Evolutionary conservation across 495 filamentous ascomycete genomes (phyloP).

Genomic region (Xylaria bambusicola): DNA sequence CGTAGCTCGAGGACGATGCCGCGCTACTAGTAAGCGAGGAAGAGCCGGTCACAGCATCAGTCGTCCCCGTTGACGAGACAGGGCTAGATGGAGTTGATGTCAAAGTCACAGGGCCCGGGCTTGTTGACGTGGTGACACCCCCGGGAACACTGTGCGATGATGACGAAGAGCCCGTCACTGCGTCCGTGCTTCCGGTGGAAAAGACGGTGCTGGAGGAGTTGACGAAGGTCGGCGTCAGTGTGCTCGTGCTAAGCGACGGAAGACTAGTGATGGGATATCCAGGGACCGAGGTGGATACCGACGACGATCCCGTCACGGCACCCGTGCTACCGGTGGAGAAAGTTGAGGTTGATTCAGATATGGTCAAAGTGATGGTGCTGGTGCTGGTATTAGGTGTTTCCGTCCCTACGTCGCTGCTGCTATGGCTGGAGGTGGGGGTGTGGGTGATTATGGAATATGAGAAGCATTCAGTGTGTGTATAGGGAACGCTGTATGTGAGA

Average conservation of each 20-base stretch:
- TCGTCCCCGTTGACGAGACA: conserved; percentile 1
- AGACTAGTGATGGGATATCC: not conserved
- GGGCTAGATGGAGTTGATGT: too few relatives aligned
- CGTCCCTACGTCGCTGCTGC: not conserved
- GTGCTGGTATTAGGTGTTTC: conserved; percentile 7
- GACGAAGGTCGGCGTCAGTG: not conserved
- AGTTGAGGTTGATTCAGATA: conserved; percentile 6
- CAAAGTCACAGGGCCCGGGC: too few relatives aligned
- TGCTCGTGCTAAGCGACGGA: not conserved
- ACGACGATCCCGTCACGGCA: conserved; percentile 20
- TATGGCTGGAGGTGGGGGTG: not conserved
- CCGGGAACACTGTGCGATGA: not conserved
- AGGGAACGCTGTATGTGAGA: conserved; percentile 22
- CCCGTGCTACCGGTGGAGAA: conserved; percentile 22
- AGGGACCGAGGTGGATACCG: not conserved
- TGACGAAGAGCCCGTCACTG: conserved; percentile 6
- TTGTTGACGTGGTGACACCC: too few relatives aligned
- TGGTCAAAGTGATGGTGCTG: conserved; percentile 14
- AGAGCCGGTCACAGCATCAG: conserved; percentile 11
- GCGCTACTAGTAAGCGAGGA: conserved; percentile 3
- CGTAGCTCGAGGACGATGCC: not conserved
- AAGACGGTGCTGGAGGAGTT: conserved; percentile 10
- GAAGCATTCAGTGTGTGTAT: conserved; percentile 23
- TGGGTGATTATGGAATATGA: conserved; percentile 7
- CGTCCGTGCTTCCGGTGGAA: conserved; percentile 18